Evolutionary conservation across 192 early-diverging fungal species (phyloP), one percentile per base, ranked within the genome.

Genomic region (Coemansia sp.): DNA sequence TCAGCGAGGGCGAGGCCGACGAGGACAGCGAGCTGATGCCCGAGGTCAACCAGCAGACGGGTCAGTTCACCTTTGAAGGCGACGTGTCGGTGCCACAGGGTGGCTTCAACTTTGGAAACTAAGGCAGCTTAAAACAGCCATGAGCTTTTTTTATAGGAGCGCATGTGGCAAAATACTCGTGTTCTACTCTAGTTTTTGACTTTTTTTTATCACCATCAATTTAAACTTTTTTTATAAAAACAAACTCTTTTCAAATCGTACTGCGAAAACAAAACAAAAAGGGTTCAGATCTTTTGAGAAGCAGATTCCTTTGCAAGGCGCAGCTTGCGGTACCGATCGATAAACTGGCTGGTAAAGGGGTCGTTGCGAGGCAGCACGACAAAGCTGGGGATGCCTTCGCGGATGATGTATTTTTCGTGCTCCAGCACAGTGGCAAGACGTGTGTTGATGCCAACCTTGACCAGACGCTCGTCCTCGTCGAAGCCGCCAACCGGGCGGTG

Each of bases 321-420:
- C 65, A 68, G 83, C 65, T 85, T 82, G 67, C 80, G 78, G 68
- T 92, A 92, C 65, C 82, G 68, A 49, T 79, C 72, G 57, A 88
- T 67, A 65, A 92, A 95, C 56, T 77, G 73, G 54, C 82, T 87
- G 31, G 84, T 83, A 67, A 91, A 95, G 4, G 75, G 42, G 42
- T 82, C 76, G 14, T 55, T 70, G 48, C 87, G 86, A n/a, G 89
- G 86, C n/a, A 99, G 68, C 33, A 99, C 87, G 66, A 96, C 86
- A 80, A 99, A 93, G 58, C 82, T 88, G 7, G 89, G 87, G 22
- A 97, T 87, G 4, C 94, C 92, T 71, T 99, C 90, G 48, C 88
- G 85, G 25, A 97, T 84, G 1, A 88, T 67, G 72, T 90, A 93
- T 58, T 90, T 87, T 6, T 81, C 76, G 61, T 84, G 84, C 16